Evolutionary conservation across 2,329 filamentous ascomycete species (phyloP), one percentile per base, ranked within the genome.

Genomic region (Chlorencoelia australis): DNA sequence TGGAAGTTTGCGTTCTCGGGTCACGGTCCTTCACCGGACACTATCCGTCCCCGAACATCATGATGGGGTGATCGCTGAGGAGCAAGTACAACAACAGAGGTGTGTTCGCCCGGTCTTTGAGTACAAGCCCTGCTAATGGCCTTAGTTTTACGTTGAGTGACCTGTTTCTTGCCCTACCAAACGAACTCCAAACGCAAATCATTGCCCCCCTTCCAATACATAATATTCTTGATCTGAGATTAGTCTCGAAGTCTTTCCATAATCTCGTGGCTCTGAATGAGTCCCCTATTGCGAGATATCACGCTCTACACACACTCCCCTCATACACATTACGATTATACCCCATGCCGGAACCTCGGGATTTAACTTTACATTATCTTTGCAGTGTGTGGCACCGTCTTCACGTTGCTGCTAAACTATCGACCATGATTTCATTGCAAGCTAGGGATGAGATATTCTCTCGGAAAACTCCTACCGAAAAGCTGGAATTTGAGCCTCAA

Each of bases 371-470:
- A 21, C 72, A 77, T 47, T 70, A 79, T 43, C 56, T 80, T 0
- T 79, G 75, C 48, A 69, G 74, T 14, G 60, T 80, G 47, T 79
- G 75, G 75, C 75, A 80, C 52, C 68, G 75, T 13, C 56, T 80
- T 2, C 74, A 79, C 48, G 74, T 79, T 17, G 71, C 75, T 9
- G 67, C 72, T 7, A 80, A 80, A 54, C 56, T 80, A 10, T 68
- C 75, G 0, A 68, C 66, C 39, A 59, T 75, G 35, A 79, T 79
- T 57, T 74, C 73, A 44, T 70, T 76, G 46, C 74, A 75, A 67
- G 73, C 76, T 10, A 75, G 71, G 3, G 77, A 76, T 46, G 75
- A 79, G 42, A 75, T 79, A 9, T 80, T 80, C 45, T 53, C 79
- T 11, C 63, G 71, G 34, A 70, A 65, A 13, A 73, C 72, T 0